Percentiles rank a stretch among this genome's conserved stretches.
Evolutionary conservation across 306 rosid species (phyloP).

Genomic region (Herpetospermum pedunculosum): DNA sequence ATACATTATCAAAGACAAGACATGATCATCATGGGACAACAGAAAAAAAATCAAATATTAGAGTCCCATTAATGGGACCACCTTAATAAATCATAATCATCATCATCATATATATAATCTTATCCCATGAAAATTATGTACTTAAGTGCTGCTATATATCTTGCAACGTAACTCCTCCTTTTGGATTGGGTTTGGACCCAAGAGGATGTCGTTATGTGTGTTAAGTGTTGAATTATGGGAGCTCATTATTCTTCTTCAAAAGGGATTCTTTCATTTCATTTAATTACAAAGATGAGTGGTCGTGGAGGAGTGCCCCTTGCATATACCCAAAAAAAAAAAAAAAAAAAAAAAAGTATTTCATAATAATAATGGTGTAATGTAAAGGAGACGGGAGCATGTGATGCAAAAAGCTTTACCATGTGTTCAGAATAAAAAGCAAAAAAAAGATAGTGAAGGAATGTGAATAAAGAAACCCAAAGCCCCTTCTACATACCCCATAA

Average conservation of each 20-base stretch:
- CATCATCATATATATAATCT: not conserved
- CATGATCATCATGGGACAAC: not conserved
- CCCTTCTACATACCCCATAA: not conserved
- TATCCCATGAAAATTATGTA: not conserved
- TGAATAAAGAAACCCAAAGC: constrained; percentile 19
- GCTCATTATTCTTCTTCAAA: not conserved
- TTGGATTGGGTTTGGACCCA: not conserved
- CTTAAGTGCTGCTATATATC: not conserved
- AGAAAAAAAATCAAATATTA: not conserved
- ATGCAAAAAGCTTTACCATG: constrained; percentile 31
- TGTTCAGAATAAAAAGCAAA: constrained; percentile 11
- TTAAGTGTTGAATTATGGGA: not conserved
- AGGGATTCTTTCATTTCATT: not conserved
- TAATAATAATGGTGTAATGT: constrained; percentile 28
- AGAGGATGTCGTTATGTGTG: not conserved
- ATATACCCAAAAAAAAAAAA: no score
- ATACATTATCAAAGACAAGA: constrained; percentile 8
- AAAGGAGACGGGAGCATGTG: constrained; percentile 40
- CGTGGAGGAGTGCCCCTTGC: no score
- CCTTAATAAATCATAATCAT: not conserved
- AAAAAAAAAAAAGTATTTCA: constrained; percentile 8
- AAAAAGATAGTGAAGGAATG: constrained; percentile 6
- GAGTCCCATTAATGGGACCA: constrained; percentile 11
- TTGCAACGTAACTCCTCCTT: not conserved
- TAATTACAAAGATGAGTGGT: no score